Evolutionary conservation across 441 rosid genomes (phyloP).

Genomic region (Brassica hybrid): DNA sequence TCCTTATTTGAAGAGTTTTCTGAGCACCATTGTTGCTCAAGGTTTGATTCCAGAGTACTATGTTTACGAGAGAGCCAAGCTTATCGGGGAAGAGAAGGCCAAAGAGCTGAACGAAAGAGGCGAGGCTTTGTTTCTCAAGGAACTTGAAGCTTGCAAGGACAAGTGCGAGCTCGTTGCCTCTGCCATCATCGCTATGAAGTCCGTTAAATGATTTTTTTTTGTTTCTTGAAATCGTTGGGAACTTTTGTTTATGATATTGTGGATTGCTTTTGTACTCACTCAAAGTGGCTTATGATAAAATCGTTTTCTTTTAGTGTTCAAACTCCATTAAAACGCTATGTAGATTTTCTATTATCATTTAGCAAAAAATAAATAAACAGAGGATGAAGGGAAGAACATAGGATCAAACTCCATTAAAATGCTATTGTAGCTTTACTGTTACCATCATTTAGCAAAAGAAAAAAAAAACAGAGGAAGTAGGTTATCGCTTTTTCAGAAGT

Average conservation of each 20-base stretch:
- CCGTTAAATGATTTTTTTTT: background rate
- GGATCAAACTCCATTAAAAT: background rate
- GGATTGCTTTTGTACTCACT: background rate
- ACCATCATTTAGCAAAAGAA: background rate
- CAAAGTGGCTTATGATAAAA: background rate
- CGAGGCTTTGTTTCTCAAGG: slow-evolving; percentile 12
- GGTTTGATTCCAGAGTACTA: background rate
- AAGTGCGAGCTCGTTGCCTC: background rate
- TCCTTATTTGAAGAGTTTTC: slow-evolving; percentile 7
- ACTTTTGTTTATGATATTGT: background rate
- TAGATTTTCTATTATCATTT: background rate
- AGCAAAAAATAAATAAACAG: background rate
- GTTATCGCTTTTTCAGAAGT: slow-evolving; percentile 22
- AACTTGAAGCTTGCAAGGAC: background rate
- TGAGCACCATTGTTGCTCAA: background rate
- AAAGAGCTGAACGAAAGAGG: slow-evolving; percentile 17
- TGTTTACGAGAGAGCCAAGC: slow-evolving; percentile 8
- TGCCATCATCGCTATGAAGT: background rate
- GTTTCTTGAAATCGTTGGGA: background rate
- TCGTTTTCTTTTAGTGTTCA: background rate
- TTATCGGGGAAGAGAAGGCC: slow-evolving; percentile 27
- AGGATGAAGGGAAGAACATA: background rate
- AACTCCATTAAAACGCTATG: background rate
- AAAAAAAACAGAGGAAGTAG: background rate
- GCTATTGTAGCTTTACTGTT: background rate